Percentiles rank a stretch among this genome's conserved stretches.
Conservation (phyloP, 2,329 filamentous ascomycete species). For the Arthrobotrys pseudoclavata region DNA sequence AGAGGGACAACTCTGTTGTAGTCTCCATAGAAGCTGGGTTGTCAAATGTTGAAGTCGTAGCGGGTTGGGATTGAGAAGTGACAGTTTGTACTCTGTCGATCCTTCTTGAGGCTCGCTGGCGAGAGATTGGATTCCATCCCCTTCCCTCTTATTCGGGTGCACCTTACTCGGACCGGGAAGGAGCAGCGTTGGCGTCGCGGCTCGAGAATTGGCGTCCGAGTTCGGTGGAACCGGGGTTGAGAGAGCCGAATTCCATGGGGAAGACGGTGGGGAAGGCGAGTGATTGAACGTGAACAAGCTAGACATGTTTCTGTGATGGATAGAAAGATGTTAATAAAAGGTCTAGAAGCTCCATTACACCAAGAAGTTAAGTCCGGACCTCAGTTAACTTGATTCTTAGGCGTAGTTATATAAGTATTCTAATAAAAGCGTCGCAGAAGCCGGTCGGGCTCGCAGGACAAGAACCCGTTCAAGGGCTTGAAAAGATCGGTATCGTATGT, state of each 20-base stretch:
- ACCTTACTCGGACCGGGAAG: conserved; percentile 59
- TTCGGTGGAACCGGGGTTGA: conserved; percentile 65
- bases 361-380: neutral
- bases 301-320: conserved; percentile 74
- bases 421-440: conserved; percentile 10
- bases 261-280: conserved; percentile 86
- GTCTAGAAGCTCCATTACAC: neutral
- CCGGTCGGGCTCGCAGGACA: conserved; percentile 3
- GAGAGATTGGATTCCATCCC: conserved; percentile 79
- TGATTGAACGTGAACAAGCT: conserved; percentile 97
- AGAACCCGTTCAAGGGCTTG: conserved; percentile 2
- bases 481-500: conserved; percentile 3
- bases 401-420: conserved; percentile 10
- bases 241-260: conserved; percentile 81
- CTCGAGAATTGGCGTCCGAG: conserved; percentile 64
- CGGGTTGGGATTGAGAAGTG: conserved; percentile 71
- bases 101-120: conserved; percentile 93
- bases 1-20: conserved; percentile 93
- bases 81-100: conserved; percentile 95
- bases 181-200: conserved; percentile 64
- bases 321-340: neutral
- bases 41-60: conserved; percentile 86
- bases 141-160: conserved; percentile 65
- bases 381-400: conserved; percentile 15
- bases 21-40: conserved; percentile 91